Evolutionary conservation across 176 grass and related monocot species (phyloP).

Genomic region (Raddia guianensis): DNA sequence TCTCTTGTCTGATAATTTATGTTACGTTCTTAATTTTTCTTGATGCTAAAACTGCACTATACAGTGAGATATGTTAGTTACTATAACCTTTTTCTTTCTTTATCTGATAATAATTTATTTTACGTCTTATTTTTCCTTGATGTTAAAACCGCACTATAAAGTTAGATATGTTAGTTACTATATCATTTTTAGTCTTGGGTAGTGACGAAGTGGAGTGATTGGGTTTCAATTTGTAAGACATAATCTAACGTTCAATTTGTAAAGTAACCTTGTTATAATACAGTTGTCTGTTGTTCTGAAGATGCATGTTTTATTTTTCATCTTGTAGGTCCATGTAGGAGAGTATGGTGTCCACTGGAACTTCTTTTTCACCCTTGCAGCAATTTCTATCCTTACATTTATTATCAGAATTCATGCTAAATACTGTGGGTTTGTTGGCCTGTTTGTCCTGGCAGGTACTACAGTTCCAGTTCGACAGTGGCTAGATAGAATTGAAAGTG

Average conservation of each 20-base stretch:
- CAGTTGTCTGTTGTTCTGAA: constrained; percentile 41
- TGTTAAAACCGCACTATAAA: not conserved
- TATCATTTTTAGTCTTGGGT: constrained; percentile 9
- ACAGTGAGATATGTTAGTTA: constrained; percentile 12
- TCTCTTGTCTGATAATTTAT: not conserved
- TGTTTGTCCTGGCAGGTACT: constrained; percentile 78
- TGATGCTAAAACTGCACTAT: not conserved
- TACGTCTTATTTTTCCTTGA: not conserved
- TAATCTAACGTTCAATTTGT: constrained; percentile 5
- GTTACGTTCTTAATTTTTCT: not conserved
- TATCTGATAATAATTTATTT: not conserved
- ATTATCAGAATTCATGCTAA: constrained; percentile 72
- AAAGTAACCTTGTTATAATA: constrained; percentile 16
- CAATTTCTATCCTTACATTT: constrained; percentile 79
- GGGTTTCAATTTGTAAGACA: not conserved
- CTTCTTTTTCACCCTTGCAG: constrained; percentile 98
- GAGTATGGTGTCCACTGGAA: constrained; percentile 99
- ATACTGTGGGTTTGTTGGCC: constrained; percentile 75
- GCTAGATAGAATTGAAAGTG: constrained; percentile 23
- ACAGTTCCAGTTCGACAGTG: constrained; percentile 20
- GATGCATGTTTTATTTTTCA: constrained; percentile 27
- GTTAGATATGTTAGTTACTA: not conserved
- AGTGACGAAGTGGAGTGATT: constrained; percentile 5
- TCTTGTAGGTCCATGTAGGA: constrained; percentile 84
- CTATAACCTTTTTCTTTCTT: not conserved